A percentile compares a stretch with the other conserved stretches of the same genome.
These are phyloP conservation scores for Ophiosphaerella herpotricha DNA, from an alignment of 2,329 filamentous ascomycete genomes.

Conservation along the genomic window DNA sequence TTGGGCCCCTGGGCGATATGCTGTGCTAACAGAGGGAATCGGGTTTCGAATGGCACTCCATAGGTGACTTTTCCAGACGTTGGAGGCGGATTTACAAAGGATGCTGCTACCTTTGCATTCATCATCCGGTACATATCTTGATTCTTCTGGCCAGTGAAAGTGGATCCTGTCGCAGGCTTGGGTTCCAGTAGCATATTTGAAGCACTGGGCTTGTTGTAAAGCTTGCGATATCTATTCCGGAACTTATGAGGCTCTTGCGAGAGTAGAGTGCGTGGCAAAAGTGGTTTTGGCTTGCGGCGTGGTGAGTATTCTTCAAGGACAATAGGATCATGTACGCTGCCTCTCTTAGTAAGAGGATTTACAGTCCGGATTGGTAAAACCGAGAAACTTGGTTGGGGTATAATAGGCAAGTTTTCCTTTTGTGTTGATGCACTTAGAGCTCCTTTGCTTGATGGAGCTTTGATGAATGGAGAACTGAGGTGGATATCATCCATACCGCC, in stretches of 20 bases:
- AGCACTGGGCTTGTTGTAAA: slow-evolving; percentile 12
- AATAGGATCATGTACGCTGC: slow-evolving; percentile 31
- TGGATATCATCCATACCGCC: slow-evolving; percentile 10
- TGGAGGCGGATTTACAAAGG: not conserved
- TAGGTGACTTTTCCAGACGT: not conserved
- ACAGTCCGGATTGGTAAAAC: not conserved
- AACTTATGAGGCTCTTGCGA: slow-evolving; percentile 14
- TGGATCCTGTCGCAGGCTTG: slow-evolving; percentile 10
- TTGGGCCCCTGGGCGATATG: slow-evolving; percentile 1
- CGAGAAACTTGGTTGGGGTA: not conserved
- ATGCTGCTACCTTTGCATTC: slow-evolving; percentile 11
- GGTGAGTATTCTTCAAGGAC: slow-evolving; percentile 22
- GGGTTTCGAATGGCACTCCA: slow-evolving; percentile 11
- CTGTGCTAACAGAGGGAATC: slow-evolving; percentile 6
- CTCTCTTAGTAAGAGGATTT: slow-evolving; percentile 7
- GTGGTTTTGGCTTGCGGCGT: not conserved
- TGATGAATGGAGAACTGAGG: slow-evolving; percentile 13
- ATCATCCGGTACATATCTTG: slow-evolving; percentile 22
- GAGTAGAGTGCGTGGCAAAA: not conserved
- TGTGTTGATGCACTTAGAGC: not conserved
- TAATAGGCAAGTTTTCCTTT: not conserved
- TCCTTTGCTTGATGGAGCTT: not conserved
- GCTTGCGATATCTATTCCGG: slow-evolving; percentile 10
- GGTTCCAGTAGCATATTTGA: slow-evolving; percentile 7
- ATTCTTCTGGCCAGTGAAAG: slow-evolving; percentile 16